Base-by-base conservation (phyloP, 805 yeast genomes). In the Candida golubevii region DNA sequence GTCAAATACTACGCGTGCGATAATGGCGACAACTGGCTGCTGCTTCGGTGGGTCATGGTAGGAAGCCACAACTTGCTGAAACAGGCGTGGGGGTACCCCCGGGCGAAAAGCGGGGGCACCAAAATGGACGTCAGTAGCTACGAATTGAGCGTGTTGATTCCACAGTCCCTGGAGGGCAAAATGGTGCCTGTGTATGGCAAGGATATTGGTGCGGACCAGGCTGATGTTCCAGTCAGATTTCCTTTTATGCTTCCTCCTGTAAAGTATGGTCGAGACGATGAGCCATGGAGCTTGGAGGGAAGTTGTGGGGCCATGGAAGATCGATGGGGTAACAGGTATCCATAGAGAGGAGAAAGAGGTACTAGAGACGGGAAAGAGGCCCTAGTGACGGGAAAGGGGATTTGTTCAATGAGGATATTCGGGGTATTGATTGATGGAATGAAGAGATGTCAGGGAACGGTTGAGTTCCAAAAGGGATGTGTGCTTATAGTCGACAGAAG, bases 21-120 rank as follows among this genome's bases (percentile, higher is more conserved):
- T 42, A 74, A 82, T 10, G 74, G 73, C 4, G 80, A 79, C 51
- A 55, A 71, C 39, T 78, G 74, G 60, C 53, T 62, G 31, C 64
- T 77, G 2, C 58, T 85, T 6, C 74, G 77, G 40, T 88, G 95
- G 95, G 74, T 82, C 14, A 59, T 85, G 33, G 69, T 85, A 57
- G 85, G 93, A 0, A 82, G 89, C 38, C 85, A 88, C 29, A 88
- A 88, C 56, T 56, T 86, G 34, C 82, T 90, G 29, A 78, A 78
- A 43, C 84, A 79, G 47, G 96, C 95, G 1, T 88, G 96, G 96
- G 96, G 96, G 0, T 63, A 58, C 6, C 65, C 57, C 37, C 35
- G 43, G 30, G 46, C 56, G 44, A 50, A 47, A 10, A 33, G 41
- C n/a, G 29, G 38, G 26, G 39, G 65, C 3, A 30, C 33, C 3